phyloP scores from a whole-genome alignment of 768 basidiomycete genomes.

The Russula dissimulans region DNA sequence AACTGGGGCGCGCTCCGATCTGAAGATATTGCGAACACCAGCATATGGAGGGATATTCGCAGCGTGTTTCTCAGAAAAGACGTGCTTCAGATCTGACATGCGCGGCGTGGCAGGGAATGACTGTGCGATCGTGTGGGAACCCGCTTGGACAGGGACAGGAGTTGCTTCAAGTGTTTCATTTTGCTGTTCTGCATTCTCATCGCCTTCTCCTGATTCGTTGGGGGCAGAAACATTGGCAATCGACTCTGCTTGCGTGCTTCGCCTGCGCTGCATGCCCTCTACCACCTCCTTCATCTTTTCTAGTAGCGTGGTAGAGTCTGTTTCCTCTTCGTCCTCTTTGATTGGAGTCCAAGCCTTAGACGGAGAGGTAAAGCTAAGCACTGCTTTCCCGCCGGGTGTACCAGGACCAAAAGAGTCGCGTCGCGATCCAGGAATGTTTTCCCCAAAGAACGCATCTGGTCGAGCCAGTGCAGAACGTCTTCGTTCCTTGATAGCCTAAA shows the following conservation, averaged over 20 bases:
- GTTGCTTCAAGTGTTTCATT: constrained; percentile 9
- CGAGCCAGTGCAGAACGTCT: constrained; percentile 46
- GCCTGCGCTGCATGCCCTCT: constrained; percentile 30
- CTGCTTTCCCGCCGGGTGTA: neutral
- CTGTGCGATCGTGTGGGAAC: constrained; percentile 1
- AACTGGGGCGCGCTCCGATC: constrained; percentile 3
- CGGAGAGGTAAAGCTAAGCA: neutral
- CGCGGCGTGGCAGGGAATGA: constrained; percentile 24
- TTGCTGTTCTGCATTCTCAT: constrained; percentile 34
- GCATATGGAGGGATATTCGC: constrained; percentile 22
- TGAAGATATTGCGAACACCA: constrained; percentile 30
- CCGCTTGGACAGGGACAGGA: neutral
- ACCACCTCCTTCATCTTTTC: constrained; percentile 32
- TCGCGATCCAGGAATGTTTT: constrained; percentile 44
- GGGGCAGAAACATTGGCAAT: constrained; percentile 25
- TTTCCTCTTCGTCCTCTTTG: constrained; percentile 25
- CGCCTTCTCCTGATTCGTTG: constrained; percentile 27
- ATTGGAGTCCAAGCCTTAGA: constrained; percentile 12
- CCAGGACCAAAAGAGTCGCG: constrained; percentile 25
- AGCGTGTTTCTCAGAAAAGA: constrained; percentile 22
- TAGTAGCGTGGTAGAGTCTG: constrained; percentile 29
- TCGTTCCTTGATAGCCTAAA: constrained; percentile 52
- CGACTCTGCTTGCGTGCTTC: constrained; percentile 24
- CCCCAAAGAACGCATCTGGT: constrained; percentile 41
- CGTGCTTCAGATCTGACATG: constrained; percentile 27